A percentile compares a stretch with the other conserved stretches of the same genome.
Conservation (phyloP, 306 rosid species). For the Vicia villosa region DNA sequence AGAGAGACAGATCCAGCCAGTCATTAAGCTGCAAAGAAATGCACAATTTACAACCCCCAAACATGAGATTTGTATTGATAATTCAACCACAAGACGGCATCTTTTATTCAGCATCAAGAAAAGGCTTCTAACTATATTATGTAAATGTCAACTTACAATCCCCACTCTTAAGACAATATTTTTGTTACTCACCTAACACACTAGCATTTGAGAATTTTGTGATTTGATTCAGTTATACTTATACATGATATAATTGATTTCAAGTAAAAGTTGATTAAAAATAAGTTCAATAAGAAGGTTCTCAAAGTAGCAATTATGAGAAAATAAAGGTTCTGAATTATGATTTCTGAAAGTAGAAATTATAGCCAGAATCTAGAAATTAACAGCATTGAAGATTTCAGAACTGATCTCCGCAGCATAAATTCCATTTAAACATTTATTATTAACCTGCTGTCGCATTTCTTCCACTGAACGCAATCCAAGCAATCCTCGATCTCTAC, state of each 20-base stretch:
- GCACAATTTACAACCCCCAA: slow-evolving; percentile 5
- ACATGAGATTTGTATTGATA: slow-evolving; percentile 16
- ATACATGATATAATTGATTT: not conserved
- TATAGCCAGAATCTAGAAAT: not conserved
- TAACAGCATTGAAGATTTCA: slow-evolving; percentile 24
- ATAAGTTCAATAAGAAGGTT: not conserved
- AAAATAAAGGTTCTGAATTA: slow-evolving; percentile 17
- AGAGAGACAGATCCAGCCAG: slow-evolving; percentile 92
- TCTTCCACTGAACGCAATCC: slow-evolving; percentile 81
- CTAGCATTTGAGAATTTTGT: not conserved
- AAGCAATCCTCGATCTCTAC: slow-evolving; percentile 91
- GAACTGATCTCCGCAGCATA: slow-evolving; percentile 2
- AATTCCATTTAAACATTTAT: slow-evolving; percentile 18
- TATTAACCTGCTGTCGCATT: slow-evolving; percentile 79
- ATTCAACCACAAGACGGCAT: slow-evolving; percentile 21
- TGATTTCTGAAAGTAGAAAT: slow-evolving; percentile 31
- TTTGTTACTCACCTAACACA: slow-evolving; percentile 9
- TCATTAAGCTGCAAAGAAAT: slow-evolving; percentile 66
- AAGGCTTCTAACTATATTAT: slow-evolving; percentile 11
- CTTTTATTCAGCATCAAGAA: slow-evolving; percentile 16
- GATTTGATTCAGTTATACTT: not conserved
- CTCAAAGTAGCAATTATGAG: slow-evolving; percentile 19
- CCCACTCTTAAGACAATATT: not conserved
- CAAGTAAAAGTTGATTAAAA: not conserved
- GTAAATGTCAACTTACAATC: not conserved